Evolutionary conservation across 2,329 filamentous ascomycete genomes (phyloP).

Genomic region (Orbilia oligospora): DNA sequence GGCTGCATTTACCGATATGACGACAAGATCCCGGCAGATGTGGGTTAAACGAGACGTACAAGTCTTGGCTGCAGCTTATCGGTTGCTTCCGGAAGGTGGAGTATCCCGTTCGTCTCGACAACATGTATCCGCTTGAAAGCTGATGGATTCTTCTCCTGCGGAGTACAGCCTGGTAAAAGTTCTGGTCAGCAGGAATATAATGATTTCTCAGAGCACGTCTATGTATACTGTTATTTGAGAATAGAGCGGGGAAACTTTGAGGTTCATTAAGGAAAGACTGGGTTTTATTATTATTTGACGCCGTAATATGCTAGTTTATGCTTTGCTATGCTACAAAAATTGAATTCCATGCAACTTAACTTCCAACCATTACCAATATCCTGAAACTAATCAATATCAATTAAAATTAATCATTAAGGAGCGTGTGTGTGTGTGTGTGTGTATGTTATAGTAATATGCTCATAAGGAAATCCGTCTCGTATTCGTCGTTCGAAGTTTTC

Average conservation of each 20-base stretch:
- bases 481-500: slow-evolving; percentile 16
- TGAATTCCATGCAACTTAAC: slow-evolving; percentile 16
- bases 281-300: slow-evolving; percentile 47
- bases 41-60: slow-evolving; percentile 22
- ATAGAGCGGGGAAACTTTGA: slow-evolving; percentile 1
- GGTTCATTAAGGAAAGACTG: slow-evolving; percentile 41
- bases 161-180: not conserved
- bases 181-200: not conserved
- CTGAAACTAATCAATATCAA: slow-evolving; percentile 10
- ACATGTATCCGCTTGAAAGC: slow-evolving; percentile 1
- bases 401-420: slow-evolving; percentile 42
- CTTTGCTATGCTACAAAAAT: slow-evolving; percentile 34
- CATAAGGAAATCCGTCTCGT: slow-evolving; percentile 31
- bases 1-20: slow-evolving; percentile 24
- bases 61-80: slow-evolving; percentile 26
- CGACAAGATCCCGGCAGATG: slow-evolving; percentile 1
- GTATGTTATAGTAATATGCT: slow-evolving; percentile 20
- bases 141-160: not conserved
- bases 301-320: slow-evolving; percentile 40
- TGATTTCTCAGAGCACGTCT: not conserved
- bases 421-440: slow-evolving; percentile 6
- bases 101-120: slow-evolving; percentile 5
- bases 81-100: slow-evolving; percentile 29
- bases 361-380: slow-evolving; percentile 27
- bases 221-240: not conserved